Percentiles rank a stretch among this genome's conserved stretches.
phyloP scores from a whole-genome alignment of 1,284 basidiomycete genomes.

The Trametes pubescens region DNA sequence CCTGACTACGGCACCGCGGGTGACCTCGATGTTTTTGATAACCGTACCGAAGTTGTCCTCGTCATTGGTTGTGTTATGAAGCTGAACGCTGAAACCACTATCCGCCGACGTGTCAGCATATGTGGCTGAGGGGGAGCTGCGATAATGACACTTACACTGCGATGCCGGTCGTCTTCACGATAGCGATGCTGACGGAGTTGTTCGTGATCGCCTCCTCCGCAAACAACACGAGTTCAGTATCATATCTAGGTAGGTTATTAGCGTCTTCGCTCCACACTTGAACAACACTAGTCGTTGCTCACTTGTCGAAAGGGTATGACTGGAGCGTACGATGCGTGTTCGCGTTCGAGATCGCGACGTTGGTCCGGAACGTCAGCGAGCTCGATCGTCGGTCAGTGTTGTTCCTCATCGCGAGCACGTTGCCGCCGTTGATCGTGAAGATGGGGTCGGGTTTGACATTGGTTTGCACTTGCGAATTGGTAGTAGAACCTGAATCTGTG shows the following conservation, averaged over 20 bases:
- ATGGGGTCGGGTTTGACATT: conserved; percentile 31
- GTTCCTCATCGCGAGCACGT: conserved; percentile 26
- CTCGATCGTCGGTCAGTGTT: conserved; percentile 27
- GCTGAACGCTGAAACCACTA: conserved; percentile 34
- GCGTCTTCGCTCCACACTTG: neutral
- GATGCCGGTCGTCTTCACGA: conserved; percentile 23
- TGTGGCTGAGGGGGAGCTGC: neutral
- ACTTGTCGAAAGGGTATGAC: conserved; percentile 38
- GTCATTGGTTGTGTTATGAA: conserved; percentile 21
- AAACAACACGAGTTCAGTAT: conserved; percentile 17
- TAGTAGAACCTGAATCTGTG: neutral
- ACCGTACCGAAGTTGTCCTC: conserved; percentile 25
- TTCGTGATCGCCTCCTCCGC: conserved; percentile 21
- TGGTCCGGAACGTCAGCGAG: conserved; percentile 34
- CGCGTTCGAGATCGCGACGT: conserved; percentile 32
- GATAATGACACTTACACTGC: conserved; percentile 21
- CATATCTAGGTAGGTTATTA: neutral
- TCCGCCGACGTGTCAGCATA: neutral
- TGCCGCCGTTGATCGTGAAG: conserved; percentile 31
- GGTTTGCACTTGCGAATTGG: conserved; percentile 9
- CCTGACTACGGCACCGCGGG: conserved; percentile 34
- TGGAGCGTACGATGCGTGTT: conserved; percentile 32
- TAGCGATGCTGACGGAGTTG: conserved; percentile 18
- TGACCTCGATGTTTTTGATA: conserved; percentile 33
- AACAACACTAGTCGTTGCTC: conserved; percentile 6